Percentiles rank a stretch among this genome's conserved stretches.
phyloP scores from a whole-genome alignment of 2,329 filamentous ascomycete genomes.

The Thelonectria blattea region DNA sequence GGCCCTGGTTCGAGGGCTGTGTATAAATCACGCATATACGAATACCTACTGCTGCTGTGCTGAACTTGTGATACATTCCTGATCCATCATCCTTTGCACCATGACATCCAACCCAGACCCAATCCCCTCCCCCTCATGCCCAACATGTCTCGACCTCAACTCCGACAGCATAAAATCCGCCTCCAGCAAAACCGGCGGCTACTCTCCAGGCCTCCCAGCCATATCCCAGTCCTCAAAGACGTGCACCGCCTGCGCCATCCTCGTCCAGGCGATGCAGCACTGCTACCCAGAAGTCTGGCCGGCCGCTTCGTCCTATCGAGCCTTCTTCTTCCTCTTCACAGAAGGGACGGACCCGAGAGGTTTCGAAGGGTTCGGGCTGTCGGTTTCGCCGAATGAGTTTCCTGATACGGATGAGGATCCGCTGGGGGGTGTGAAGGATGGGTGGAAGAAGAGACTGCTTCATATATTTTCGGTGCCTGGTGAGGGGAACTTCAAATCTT shows the following conservation, averaged over 20 bases:
- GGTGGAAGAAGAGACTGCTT: constrained; percentile 15
- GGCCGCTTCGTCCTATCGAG: constrained; percentile 4
- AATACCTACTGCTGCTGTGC: no score
- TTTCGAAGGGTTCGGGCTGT: constrained; percentile 8
- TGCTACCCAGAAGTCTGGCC: constrained; percentile 13
- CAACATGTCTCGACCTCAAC: constrained; percentile 7
- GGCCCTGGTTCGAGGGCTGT: no score
- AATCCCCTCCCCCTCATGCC: background rate
- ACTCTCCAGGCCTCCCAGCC: constrained; percentile 6
- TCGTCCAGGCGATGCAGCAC: constrained; percentile 13
- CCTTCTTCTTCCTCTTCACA: constrained; percentile 14
- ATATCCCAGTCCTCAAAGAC: constrained; percentile 3
- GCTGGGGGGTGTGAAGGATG: constrained; percentile 6
- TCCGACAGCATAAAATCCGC: background rate
- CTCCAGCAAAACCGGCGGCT: background rate
- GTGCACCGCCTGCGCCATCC: constrained; percentile 12
- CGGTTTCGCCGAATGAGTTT: constrained; percentile 17
- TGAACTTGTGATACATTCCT: no score
- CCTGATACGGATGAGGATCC: constrained; percentile 12
- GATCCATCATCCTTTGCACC: no score
- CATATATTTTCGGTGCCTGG: constrained; percentile 16
- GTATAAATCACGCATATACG: no score
- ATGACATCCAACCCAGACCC: background rate
- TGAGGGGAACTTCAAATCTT: background rate
- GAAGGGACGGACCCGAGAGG: constrained; percentile 6